Percentiles rank a stretch among this genome's conserved stretches.
Conservation (phyloP, 2,329 filamentous ascomycete genomes). For the Podosphaera fusca region DNA sequence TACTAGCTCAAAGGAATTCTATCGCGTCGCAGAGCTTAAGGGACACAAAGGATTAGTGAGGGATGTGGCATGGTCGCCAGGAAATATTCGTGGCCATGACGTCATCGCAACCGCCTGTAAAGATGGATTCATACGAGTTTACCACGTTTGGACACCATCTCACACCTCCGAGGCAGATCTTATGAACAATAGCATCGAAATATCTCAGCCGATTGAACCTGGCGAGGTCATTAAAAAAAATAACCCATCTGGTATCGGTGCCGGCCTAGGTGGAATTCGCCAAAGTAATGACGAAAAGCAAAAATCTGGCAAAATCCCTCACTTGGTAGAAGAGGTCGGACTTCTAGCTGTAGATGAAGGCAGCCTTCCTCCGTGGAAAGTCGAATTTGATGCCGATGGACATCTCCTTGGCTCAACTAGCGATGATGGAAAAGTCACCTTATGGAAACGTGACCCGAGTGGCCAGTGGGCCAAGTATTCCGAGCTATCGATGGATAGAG, state of each 20-base stretch:
- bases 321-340: constrained; percentile 38
- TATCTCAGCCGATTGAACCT: constrained; percentile 10
- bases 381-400: constrained; percentile 46
- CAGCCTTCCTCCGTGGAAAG: constrained; percentile 50
- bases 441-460: constrained; percentile 28
- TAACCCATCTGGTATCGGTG: constrained; percentile 27
- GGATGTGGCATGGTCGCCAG: constrained; percentile 80
- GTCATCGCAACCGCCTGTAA: constrained; percentile 80
- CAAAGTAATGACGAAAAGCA: constrained; percentile 27
- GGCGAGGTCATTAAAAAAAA: constrained; percentile 10
- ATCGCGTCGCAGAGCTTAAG: constrained; percentile 53
- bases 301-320: constrained; percentile 33
- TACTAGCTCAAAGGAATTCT: constrained; percentile 53
- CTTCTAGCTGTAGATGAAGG: constrained; percentile 34
- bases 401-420: constrained; percentile 55
- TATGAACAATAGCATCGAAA: constrained; percentile 22
- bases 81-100: constrained; percentile 75
- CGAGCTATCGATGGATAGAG: constrained; percentile 13
- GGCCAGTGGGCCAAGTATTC: constrained; percentile 14
- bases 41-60: constrained; percentile 58
- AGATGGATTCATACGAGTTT: constrained; percentile 77
- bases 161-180: too few relatives aligned
- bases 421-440: constrained; percentile 45
- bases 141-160: constrained; percentile 44
- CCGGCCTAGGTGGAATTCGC: constrained; percentile 23